phyloP scores from a whole-genome alignment of 768 basidiomycete species.

The Lactifluus piperatus region DNA sequence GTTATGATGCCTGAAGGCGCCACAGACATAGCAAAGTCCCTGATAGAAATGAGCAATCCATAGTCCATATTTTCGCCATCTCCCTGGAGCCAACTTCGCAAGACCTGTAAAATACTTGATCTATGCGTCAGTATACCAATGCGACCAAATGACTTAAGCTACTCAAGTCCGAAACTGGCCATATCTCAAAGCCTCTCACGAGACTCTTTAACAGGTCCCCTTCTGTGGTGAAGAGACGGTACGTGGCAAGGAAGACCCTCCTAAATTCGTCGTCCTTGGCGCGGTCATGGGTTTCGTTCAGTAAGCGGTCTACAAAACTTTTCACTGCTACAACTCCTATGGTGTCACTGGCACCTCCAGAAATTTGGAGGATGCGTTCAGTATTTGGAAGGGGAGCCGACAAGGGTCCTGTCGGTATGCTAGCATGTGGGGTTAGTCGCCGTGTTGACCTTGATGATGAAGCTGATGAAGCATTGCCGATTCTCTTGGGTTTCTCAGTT shows the following conservation, averaged over 20 bases:
- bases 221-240: constrained; percentile 35
- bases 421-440: not conserved
- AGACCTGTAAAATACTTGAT: constrained; percentile 6
- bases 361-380: constrained; percentile 1
- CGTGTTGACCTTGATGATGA: not conserved
- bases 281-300: constrained; percentile 21
- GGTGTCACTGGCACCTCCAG: not conserved
- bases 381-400: not conserved
- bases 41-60: constrained; percentile 23
- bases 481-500: no score
- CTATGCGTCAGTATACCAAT: not conserved
- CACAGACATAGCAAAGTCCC: constrained; percentile 3
- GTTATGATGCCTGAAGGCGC: constrained; percentile 6
- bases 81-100: constrained; percentile 8
- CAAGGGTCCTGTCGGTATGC: not conserved
- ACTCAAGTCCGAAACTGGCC: constrained; percentile 4
- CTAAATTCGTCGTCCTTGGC: constrained; percentile 31
- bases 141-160: no score
- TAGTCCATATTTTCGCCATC: constrained; percentile 18
- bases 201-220: constrained; percentile 34
- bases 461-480: no score
- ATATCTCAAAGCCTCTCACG: constrained; percentile 23
- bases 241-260: constrained; percentile 36
- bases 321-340: not conserved
- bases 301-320: constrained; percentile 32